phyloP scores from a whole-genome alignment of 202 grass and related monocot species.

The Zizania palustris region DNA sequence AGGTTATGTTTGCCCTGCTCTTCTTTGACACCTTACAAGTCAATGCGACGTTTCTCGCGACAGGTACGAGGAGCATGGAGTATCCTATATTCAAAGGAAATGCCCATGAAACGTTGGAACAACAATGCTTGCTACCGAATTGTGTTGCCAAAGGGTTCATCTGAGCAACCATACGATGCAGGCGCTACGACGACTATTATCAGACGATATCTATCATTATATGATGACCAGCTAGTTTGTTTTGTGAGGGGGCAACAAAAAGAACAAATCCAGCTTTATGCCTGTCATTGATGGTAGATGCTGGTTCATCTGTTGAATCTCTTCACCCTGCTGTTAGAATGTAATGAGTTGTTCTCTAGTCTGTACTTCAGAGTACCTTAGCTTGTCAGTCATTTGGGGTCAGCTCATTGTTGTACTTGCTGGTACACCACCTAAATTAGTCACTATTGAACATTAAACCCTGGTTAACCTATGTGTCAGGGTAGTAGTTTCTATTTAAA shows the following conservation, averaged over 20 bases:
- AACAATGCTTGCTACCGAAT: neutral
- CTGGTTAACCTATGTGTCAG: neutral
- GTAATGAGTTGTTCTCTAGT: neutral
- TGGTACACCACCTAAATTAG: neutral
- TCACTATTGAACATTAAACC: neutral
- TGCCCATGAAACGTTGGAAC: slow-evolving; percentile 60
- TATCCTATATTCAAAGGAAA: slow-evolving; percentile 99
- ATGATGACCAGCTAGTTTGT: slow-evolving; percentile 34
- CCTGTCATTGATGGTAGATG: slow-evolving; percentile 33
- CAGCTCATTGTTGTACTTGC: slow-evolving; percentile 12
- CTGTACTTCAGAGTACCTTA: neutral
- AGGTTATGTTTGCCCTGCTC: neutral
- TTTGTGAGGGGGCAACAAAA: slow-evolving; percentile 7
- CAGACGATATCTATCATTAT: slow-evolving; percentile 5
- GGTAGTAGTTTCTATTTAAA: neutral
- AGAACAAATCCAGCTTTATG: slow-evolving; percentile 8
- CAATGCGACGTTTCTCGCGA: slow-evolving; percentile 8
- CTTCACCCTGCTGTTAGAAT: slow-evolving; percentile 8
- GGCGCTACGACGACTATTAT: neutral
- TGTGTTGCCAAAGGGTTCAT: slow-evolving; percentile 17
- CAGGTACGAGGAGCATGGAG: slow-evolving; percentile 97
- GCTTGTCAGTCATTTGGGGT: neutral
- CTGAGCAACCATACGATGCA: slow-evolving; percentile 15
- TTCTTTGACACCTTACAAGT: slow-evolving; percentile 1
- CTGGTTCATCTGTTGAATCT: slow-evolving; percentile 18